A percentile compares a stretch with the other conserved stretches of the same genome.
phyloP scores from a whole-genome alignment of 768 basidiomycete genomes.

The Pleurotus pulmonarius region DNA sequence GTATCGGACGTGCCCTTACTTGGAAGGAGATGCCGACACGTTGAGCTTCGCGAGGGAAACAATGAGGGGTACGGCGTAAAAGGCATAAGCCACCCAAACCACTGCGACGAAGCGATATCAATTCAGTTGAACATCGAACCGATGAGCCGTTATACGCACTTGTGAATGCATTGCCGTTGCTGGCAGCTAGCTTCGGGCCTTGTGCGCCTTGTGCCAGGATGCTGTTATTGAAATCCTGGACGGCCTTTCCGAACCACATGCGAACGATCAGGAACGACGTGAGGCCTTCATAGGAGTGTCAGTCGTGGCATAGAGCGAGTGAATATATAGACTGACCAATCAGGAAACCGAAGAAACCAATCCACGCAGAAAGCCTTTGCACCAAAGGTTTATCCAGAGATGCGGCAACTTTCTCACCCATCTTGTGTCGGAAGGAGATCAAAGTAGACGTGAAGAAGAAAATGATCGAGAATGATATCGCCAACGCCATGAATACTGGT shows the following conservation, averaged over 20 bases:
- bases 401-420: slow-evolving; percentile 48
- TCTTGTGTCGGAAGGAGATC: slow-evolving; percentile 62
- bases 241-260: slow-evolving; percentile 81
- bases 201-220: slow-evolving; percentile 48
- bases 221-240: slow-evolving; percentile 70
- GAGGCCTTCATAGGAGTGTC: slow-evolving; percentile 40
- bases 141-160: slow-evolving; percentile 41
- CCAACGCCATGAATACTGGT: slow-evolving; percentile 60
- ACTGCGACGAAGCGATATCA: slow-evolving; percentile 35
- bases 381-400: slow-evolving; percentile 53
- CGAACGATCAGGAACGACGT: slow-evolving; percentile 68
- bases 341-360: slow-evolving; percentile 74
- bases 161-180: slow-evolving; percentile 67
- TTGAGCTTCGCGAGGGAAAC: slow-evolving; percentile 68
- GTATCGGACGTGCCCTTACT: slow-evolving; percentile 20
- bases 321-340: slow-evolving; percentile 42
- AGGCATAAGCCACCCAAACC: slow-evolving; percentile 77
- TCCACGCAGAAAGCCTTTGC: slow-evolving; percentile 64
- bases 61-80: slow-evolving; percentile 67
- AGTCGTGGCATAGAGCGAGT: neutral
- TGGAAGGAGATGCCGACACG: slow-evolving; percentile 38
- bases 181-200: slow-evolving; percentile 59
- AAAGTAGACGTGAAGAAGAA: slow-evolving; percentile 68
- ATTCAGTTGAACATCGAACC: neutral
- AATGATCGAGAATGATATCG: slow-evolving; percentile 49